Evolutionary conservation across 768 basidiomycete genomes (phyloP).

Genomic region (Lentinula edodes): DNA sequence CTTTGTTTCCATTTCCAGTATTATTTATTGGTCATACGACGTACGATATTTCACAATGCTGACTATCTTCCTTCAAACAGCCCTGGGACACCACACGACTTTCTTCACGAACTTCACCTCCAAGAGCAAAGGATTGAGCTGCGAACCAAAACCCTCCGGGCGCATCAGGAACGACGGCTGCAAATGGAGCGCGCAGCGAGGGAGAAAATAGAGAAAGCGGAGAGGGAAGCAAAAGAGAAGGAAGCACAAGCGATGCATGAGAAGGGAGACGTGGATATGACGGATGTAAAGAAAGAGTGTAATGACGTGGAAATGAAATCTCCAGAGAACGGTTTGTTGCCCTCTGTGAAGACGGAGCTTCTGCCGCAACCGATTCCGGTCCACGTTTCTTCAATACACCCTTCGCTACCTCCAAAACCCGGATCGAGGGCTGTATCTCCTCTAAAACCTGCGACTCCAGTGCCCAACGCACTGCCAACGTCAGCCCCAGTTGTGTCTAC

Average conservation of each 20-base stretch:
- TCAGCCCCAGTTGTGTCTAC: background rate
- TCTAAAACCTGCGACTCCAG: constrained; percentile 22
- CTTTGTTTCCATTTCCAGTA: background rate
- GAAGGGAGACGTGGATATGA: background rate
- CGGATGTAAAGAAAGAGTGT: background rate
- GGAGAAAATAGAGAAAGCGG: background rate
- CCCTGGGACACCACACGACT: constrained; percentile 70
- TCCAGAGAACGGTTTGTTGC: constrained; percentile 14
- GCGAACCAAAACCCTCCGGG: constrained; percentile 36
- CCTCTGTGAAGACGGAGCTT: constrained; percentile 23
- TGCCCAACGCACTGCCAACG: constrained; percentile 3
- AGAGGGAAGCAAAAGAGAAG: background rate
- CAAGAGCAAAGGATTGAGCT: constrained; percentile 59
- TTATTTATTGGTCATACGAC: no score
- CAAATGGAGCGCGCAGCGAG: constrained; percentile 18
- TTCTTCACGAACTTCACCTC: constrained; percentile 62
- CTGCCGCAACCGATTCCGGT: background rate
- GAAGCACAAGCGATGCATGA: background rate
- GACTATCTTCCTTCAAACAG: constrained; percentile 24
- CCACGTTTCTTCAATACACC: constrained; percentile 37
- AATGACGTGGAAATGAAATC: constrained; percentile 13
- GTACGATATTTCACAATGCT: background rate
- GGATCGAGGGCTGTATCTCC: constrained; percentile 29
- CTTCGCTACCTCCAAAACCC: constrained; percentile 70
- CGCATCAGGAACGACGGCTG: constrained; percentile 22